Evolutionary conservation across 805 yeast species (phyloP).

Genomic region (Yarrowia phangngaensis): DNA sequence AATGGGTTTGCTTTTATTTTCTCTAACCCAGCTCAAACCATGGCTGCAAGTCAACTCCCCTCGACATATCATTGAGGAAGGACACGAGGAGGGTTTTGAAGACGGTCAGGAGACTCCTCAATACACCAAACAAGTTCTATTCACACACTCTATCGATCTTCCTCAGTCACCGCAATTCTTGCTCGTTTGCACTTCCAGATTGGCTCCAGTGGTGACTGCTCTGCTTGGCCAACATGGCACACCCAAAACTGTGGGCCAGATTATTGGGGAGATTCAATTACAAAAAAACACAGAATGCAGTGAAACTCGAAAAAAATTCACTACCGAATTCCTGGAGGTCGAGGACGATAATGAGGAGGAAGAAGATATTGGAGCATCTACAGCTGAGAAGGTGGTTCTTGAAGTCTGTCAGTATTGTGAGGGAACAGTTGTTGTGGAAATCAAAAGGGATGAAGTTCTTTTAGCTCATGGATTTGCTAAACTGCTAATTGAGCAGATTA

Average conservation of each 20-base stretch:
- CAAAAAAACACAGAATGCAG: constrained; percentile 1
- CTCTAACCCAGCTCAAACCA: constrained; percentile 34
- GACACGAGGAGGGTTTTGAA: constrained; percentile 23
- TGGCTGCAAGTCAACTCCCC: constrained; percentile 49
- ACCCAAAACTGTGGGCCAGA: not conserved
- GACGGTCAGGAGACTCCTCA: constrained; percentile 24
- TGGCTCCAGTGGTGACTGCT: not conserved
- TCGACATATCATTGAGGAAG: constrained; percentile 47
- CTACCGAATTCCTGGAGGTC: constrained; percentile 9
- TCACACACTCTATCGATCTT: not conserved
- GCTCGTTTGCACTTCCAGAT: constrained; percentile 1
- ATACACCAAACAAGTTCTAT: constrained; percentile 5
- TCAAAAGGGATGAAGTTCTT: constrained; percentile 7
- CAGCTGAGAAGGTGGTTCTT: constrained; percentile 1
- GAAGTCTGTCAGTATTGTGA: not conserved
- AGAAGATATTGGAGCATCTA: not conserved
- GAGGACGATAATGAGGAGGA: constrained; percentile 14
- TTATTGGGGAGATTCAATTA: constrained; percentile 17
- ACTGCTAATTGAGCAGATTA: not conserved
- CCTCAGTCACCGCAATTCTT: not conserved
- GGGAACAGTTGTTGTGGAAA: constrained; percentile 2
- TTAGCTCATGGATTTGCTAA: constrained; percentile 18
- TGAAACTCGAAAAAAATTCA: not conserved
- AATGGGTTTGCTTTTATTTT: too few relatives aligned
- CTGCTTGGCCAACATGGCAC: not conserved